phyloP scores from a whole-genome alignment of 257 asterid genomes.

The Solanum virginianum region DNA sequence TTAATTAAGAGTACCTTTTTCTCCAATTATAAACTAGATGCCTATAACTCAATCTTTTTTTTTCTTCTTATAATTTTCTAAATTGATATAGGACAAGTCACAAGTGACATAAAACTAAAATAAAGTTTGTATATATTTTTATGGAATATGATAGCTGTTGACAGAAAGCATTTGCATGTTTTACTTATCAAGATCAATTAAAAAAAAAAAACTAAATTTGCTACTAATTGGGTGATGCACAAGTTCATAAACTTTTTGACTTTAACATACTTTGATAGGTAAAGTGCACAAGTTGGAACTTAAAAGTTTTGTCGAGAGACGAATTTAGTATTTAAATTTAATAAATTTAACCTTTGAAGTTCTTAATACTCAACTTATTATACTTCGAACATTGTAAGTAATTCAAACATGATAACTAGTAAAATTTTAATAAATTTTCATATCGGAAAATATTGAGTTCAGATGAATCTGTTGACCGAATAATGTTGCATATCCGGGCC shows the following conservation, averaged over 20 bases:
- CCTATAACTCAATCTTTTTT: background rate
- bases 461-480: background rate
- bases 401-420: background rate
- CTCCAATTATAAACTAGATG: background rate
- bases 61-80: background rate
- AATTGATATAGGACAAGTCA: background rate
- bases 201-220: background rate
- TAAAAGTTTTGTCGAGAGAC: background rate
- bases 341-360: rapidly evolving
- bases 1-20: background rate
- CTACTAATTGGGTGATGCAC: background rate
- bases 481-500: no score
- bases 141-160: background rate
- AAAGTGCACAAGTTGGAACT: background rate
- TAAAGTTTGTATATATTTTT: background rate
- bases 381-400: background rate
- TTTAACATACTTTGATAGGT: background rate
- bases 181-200: background rate
- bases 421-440: background rate
- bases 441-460: background rate
- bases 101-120: background rate
- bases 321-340: background rate
- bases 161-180: background rate
- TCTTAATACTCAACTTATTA: background rate
- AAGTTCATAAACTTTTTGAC: background rate